A percentile compares a stretch with the other conserved stretches of the same genome.
phyloP scores from a whole-genome alignment of 345 rosid species.

The Mercurialis annua region DNA sequence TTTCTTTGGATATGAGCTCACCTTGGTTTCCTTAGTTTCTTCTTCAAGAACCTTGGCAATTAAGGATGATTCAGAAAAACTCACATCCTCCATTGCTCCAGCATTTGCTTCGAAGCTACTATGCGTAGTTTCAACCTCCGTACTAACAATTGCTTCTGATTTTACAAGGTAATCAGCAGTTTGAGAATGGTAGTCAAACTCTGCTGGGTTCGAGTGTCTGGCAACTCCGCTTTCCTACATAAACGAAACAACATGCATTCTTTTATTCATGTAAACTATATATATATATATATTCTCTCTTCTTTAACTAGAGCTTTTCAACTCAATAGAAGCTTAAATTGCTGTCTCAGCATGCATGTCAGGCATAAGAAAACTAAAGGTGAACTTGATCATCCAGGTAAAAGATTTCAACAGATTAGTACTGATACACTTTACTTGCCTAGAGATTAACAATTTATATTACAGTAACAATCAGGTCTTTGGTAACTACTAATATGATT shows the following conservation, averaged over 20 bases:
- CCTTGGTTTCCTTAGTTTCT: conserved; percentile 24
- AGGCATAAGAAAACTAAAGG: neutral
- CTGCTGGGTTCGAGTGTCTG: conserved; percentile 15
- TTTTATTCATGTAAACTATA: too few species aligned
- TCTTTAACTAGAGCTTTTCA: too few species aligned
- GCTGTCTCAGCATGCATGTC: neutral
- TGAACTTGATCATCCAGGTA: neutral
- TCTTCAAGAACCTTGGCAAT: conserved; percentile 28
- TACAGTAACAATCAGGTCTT: neutral
- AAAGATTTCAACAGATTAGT: neutral
- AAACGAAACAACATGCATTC: neutral
- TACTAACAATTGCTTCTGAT: conserved; percentile 26
- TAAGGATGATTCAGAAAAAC: conserved; percentile 38
- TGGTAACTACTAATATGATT: neutral
- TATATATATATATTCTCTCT: neutral
- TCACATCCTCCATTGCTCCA: conserved; percentile 31
- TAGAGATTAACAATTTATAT: neutral
- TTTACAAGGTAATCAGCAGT: conserved; percentile 27
- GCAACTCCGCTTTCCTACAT: conserved; percentile 38
- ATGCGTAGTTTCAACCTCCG: conserved; percentile 13
- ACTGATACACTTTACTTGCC: too few species aligned
- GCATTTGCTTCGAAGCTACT: conserved; percentile 20
- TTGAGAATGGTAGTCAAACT: conserved; percentile 31
- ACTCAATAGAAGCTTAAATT: neutral
- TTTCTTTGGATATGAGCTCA: conserved; percentile 15